phyloP scores from a whole-genome alignment of 176 grass and related monocot species.

The Chrysopogon serrulatus region DNA sequence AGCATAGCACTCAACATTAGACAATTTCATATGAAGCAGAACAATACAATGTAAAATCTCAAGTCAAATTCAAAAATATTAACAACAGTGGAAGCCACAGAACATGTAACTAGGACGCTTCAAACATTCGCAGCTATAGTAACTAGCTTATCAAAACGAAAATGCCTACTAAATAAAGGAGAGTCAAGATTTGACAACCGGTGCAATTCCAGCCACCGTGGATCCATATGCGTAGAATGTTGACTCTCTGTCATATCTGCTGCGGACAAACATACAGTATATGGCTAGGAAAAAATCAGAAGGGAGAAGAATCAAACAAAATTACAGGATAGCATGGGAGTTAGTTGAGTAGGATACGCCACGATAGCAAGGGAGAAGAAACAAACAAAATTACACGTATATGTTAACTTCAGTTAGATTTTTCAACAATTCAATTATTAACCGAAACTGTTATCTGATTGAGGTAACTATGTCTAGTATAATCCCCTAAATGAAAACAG shows the following conservation, averaged over 20 bases:
- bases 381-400: too few species aligned
- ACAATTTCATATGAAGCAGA: not conserved
- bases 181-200: slow-evolving; percentile 18
- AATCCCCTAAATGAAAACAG: not conserved
- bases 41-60: not conserved
- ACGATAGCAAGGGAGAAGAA: too few species aligned
- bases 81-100: not conserved
- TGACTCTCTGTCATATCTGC: not conserved
- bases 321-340: not conserved
- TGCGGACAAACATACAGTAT: slow-evolving; percentile 11
- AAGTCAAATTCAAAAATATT: not conserved
- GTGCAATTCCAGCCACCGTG: not conserved
- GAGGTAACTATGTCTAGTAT: not conserved
- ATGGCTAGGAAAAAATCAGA: slow-evolving; percentile 26
- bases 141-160: not conserved
- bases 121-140: not conserved
- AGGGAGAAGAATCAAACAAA: slow-evolving; percentile 1
- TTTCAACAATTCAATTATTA: slow-evolving; percentile 15
- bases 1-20: not conserved
- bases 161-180: not conserved
- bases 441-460: not conserved
- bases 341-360: not conserved
- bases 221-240: not conserved
- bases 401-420: not conserved
- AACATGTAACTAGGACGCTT: not conserved